These are phyloP conservation scores for Yarrowia keelungensis DNA, from an alignment of 805 yeast genomes.

Conservation along the genomic window DNA sequence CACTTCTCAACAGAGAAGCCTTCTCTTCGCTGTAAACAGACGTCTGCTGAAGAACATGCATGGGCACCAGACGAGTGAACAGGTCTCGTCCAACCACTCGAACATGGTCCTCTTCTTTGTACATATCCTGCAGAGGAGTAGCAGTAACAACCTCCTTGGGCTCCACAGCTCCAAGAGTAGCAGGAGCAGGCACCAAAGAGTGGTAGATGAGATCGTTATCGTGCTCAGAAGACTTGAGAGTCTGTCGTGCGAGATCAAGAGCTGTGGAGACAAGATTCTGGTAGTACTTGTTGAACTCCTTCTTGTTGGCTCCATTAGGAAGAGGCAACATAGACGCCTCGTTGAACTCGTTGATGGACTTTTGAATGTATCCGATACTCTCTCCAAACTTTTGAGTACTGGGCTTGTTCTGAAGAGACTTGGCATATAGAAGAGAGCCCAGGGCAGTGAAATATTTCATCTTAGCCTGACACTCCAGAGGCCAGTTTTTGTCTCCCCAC, in stretches of 20 bases:
- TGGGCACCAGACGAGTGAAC: slow-evolving; percentile 81
- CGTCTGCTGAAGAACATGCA: slow-evolving; percentile 83
- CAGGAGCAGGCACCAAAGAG: slow-evolving; percentile 68
- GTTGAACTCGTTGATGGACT: slow-evolving; percentile 53
- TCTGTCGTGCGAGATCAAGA: background rate
- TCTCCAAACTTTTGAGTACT: slow-evolving; percentile 69
- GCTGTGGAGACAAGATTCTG: background rate
- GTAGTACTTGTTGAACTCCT: slow-evolving; percentile 22
- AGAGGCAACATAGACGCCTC: slow-evolving; percentile 42
- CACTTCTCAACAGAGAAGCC: slow-evolving; percentile 74
- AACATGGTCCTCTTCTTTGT: slow-evolving; percentile 54
- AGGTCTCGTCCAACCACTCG: slow-evolving; percentile 61
- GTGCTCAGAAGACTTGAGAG: slow-evolving; percentile 56
- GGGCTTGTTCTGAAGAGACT: slow-evolving; percentile 55
- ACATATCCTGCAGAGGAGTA: slow-evolving; percentile 55
- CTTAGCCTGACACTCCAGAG: slow-evolving; percentile 60
- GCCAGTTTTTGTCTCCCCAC: slow-evolving; percentile 61
- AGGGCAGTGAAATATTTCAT: slow-evolving; percentile 62
- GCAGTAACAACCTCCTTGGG: slow-evolving; percentile 73
- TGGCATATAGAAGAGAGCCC: slow-evolving; percentile 65
- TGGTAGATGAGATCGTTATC: slow-evolving; percentile 93
- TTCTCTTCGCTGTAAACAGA: slow-evolving; percentile 90
- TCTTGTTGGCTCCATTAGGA: slow-evolving; percentile 12
- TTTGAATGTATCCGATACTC: slow-evolving; percentile 69
- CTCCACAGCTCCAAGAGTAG: slow-evolving; percentile 68